phyloP scores from a whole-genome alignment of 108 stramenopile species.

The Nitzschia palea region DNA sequence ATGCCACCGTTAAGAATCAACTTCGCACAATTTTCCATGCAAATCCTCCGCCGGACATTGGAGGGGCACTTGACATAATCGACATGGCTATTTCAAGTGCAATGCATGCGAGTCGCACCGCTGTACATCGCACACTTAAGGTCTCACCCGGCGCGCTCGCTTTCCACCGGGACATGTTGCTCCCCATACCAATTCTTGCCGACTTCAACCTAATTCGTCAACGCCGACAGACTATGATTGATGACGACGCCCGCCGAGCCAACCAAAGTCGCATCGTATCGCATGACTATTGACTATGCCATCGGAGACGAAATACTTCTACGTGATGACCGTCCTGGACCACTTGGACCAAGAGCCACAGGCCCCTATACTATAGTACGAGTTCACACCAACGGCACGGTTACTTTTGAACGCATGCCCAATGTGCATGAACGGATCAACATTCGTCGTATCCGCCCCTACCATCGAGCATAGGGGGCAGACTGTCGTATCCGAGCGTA shows the following conservation, averaged over 20 bases:
- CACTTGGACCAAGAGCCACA: slow-evolving; percentile 11
- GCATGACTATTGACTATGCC: slow-evolving; percentile 7
- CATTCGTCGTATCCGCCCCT: slow-evolving; percentile 31
- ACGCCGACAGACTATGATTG: neutral
- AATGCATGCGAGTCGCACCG: slow-evolving; percentile 18
- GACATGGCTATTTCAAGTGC: slow-evolving; percentile 21
- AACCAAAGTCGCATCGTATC: neutral
- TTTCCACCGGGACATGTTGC: slow-evolving; percentile 45
- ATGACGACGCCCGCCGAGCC: neutral
- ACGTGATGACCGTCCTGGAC: slow-evolving; percentile 16
- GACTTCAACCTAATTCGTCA: neutral
- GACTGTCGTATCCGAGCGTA: too few species aligned
- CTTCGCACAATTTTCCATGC: slow-evolving; percentile 14
- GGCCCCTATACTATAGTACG: slow-evolving; percentile 33
- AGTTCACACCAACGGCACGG: slow-evolving; percentile 38
- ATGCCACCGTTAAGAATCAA: slow-evolving; percentile 32
- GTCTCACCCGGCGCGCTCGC: slow-evolving; percentile 40
- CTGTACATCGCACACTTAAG: slow-evolving; percentile 10
- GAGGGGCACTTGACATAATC: slow-evolving; percentile 16
- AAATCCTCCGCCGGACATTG: slow-evolving; percentile 16
- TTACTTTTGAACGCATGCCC: slow-evolving; percentile 18
- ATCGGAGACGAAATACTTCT: slow-evolving; percentile 16
- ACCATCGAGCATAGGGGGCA: too few species aligned
- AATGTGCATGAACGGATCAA: slow-evolving; percentile 30
- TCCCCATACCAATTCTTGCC: slow-evolving; percentile 26